Conservation (phyloP, 1,284 basidiomycete genomes). For the Ceratobasidium sp. region DNA sequence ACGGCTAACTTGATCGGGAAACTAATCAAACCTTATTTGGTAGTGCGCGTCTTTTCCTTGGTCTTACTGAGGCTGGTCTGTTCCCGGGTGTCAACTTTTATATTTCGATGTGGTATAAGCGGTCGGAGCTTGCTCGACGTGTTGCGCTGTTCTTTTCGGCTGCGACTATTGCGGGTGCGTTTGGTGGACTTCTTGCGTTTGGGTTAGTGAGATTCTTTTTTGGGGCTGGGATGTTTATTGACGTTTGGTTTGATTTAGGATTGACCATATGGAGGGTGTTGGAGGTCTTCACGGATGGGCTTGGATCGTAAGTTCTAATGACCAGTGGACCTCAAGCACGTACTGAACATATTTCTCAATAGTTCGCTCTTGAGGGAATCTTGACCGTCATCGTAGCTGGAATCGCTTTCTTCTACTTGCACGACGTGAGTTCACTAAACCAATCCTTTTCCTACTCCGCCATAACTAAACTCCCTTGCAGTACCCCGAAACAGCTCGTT, state of each 20-base stretch:
- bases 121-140: conserved; percentile 50
- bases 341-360: neutral
- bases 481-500: conserved; percentile 42
- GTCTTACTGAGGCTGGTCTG: conserved; percentile 50
- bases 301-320: conserved; percentile 43
- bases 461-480: neutral
- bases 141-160: conserved; percentile 59
- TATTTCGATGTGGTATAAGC: conserved; percentile 57
- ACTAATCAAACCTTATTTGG: neutral
- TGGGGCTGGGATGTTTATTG: neutral
- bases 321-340: neutral
- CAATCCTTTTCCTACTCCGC: neutral
- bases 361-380: conserved; percentile 45
- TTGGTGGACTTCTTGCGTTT: conserved; percentile 47
- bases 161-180: conserved; percentile 57
- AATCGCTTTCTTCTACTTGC: conserved; percentile 43
- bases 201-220: conserved; percentile 16
- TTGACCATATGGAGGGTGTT: conserved; percentile 44
- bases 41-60: conserved; percentile 45
- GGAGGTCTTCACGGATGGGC: conserved; percentile 44
- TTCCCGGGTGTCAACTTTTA: conserved; percentile 57
- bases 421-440: conserved; percentile 39
- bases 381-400: conserved; percentile 44
- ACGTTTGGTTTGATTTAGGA: conserved; percentile 9
- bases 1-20: no score